Percentiles rank a stretch among this genome's conserved stretches.
Evolutionary conservation across 805 yeast species (phyloP).

Genomic region (Ogataea pignaliae): DNA sequence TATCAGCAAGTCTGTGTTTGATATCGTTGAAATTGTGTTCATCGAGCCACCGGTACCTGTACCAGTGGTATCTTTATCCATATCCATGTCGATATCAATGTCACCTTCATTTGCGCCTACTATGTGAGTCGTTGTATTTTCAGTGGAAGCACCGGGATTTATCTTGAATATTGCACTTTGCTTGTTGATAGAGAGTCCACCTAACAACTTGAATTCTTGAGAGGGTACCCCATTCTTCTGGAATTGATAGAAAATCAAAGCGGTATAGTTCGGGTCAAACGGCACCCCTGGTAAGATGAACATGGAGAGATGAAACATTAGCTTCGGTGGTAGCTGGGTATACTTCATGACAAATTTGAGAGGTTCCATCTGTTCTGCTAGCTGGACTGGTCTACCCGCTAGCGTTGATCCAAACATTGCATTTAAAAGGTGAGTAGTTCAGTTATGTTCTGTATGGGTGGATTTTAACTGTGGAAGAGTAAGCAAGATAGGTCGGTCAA

Average conservation of each 20-base stretch:
- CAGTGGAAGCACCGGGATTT: slow-evolving; percentile 37
- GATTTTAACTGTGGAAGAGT: too few species aligned
- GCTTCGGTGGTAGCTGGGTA: slow-evolving; percentile 48
- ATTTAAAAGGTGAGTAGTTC: too few species aligned
- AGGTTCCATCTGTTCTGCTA: slow-evolving; percentile 63
- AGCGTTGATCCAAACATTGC: slow-evolving; percentile 32
- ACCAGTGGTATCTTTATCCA: slow-evolving; percentile 34
- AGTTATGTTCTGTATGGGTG: too few species aligned
- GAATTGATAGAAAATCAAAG: slow-evolving; percentile 83
- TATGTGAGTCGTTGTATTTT: not conserved
- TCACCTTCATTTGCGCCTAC: slow-evolving; percentile 31
- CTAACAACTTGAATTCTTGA: slow-evolving; percentile 58
- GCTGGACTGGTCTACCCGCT: slow-evolving; percentile 33
- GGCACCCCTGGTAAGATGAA: slow-evolving; percentile 81
- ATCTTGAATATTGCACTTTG: slow-evolving; percentile 91
- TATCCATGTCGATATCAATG: slow-evolving; percentile 50
- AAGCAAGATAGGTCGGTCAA: too few species aligned
- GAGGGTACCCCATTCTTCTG: slow-evolving; percentile 42
- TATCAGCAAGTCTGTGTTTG: slow-evolving; percentile 32
- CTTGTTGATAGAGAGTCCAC: slow-evolving; percentile 57
- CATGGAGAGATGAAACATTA: slow-evolving; percentile 73
- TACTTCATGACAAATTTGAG: slow-evolving; percentile 63
- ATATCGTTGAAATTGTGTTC: slow-evolving; percentile 2
- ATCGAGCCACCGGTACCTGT: slow-evolving; percentile 17
- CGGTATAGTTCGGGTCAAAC: slow-evolving; percentile 67